Evolutionary conservation across 2,329 filamentous ascomycete genomes (phyloP).

Genomic region (Coleophoma crateriformis): DNA sequence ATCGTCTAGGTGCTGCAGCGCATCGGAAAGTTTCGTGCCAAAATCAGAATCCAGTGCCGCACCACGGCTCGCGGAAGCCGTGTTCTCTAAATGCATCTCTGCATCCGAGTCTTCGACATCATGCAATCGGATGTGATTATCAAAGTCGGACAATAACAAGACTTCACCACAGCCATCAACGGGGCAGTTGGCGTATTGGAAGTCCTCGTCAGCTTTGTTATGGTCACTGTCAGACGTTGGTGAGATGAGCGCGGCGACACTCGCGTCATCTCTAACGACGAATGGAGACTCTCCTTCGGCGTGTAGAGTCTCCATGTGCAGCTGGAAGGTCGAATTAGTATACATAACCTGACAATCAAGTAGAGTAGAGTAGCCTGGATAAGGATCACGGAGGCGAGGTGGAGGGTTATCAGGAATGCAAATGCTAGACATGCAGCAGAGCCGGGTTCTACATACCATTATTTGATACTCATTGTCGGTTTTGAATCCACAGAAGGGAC

Average conservation of each 20-base stretch:
- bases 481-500: conserved; percentile 35
- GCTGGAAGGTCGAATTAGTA: conserved; percentile 7
- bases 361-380: background rate
- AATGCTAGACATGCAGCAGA: background rate
- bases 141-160: conserved; percentile 45
- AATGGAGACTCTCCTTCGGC: conserved; percentile 26
- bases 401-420: background rate
- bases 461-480: conserved; percentile 30
- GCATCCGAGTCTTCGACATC: conserved; percentile 12
- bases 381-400: no score
- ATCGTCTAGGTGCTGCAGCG: conserved; percentile 17
- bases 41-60: conserved; percentile 7
- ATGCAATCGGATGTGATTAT: conserved; percentile 56
- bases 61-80: conserved; percentile 7
- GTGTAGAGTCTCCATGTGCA: conserved; percentile 26
- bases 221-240: background rate
- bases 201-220: conserved; percentile 19
- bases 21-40: conserved; percentile 17
- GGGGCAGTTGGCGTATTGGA: conserved; percentile 46
- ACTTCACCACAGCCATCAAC: conserved; percentile 53
- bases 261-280: conserved; percentile 20
- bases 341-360: background rate
- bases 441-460: conserved; percentile 24
- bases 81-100: conserved; percentile 5
- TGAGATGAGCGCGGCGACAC: conserved; percentile 10